Base-by-base conservation (phyloP, 164 flowering plant genomes). In the Vitis labrusca region DNA sequence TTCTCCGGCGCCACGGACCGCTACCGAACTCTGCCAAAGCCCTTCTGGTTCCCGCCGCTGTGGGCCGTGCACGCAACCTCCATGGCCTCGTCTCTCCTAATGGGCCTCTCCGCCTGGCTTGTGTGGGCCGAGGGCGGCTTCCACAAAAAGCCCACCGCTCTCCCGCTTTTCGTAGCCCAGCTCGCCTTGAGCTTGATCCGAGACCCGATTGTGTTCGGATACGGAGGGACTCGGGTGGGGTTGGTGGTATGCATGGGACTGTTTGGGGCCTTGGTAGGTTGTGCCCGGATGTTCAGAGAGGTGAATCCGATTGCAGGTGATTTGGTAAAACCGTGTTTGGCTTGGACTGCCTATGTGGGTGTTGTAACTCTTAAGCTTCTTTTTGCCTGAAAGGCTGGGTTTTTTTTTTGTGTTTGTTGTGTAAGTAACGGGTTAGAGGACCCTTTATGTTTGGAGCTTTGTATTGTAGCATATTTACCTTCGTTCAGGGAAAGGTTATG, bases 111-210 rank as follows among this genome's bases (percentile, higher is more conserved):
- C 9, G 87, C 89, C 1, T 92, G 95, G 95, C 87, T 94, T 0
- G 86, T 91, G 0, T 94, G 97, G 99, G 99, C 91, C 10, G 95
- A 91, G 8, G 97, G 97, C 0, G 97, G 97, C 7, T 88, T 92
- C 71, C 98, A 91, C 65, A 64, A 62, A 53, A 73, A 79, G 1
- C 86, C 94, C 5, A 48, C 44, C 10, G 85, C 86, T 5, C 32
- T 86, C 47, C 69, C 69, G 0, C 68, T 86, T 2, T 91, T 79
- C 73, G 10, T 80, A 77, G 76, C 79, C 1, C 87, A 85, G 75
- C 69, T 89, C 0, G 80, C 51, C 4, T 65, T 92, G 62, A 65
- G 84, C 51, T 63, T 87, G 67, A 67, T 66, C 1, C 91, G 95
- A 97, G 76, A 80, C n/a, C 89, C 90, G n/a, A 13, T 89, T 14